phyloP scores from a whole-genome alignment of 345 rosid genomes.

The Eucalyptus brandiana region DNA sequence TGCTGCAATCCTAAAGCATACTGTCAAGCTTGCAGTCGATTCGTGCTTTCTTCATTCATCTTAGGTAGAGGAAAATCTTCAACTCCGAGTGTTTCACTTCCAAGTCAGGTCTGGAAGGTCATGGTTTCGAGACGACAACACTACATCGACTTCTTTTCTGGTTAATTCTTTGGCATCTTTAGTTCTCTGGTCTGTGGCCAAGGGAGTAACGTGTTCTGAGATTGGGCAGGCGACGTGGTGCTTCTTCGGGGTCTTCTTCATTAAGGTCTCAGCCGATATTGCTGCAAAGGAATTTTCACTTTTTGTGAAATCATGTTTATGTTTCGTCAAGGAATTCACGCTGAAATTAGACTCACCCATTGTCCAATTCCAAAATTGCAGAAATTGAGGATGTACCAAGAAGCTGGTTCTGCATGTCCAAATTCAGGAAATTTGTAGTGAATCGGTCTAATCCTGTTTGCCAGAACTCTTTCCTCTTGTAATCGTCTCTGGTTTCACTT shows the following conservation, averaged over 20 bases:
- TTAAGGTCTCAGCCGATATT: background rate
- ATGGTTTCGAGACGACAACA: background rate
- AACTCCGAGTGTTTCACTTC: background rate
- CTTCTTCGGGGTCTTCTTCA: background rate
- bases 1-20: background rate
- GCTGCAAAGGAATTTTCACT: background rate
- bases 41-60: background rate
- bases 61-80: background rate
- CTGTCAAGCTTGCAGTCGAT: background rate
- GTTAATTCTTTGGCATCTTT: background rate
- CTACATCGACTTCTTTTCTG: background rate
- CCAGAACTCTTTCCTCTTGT: background rate
- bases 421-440: background rate
- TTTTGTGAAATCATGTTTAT: background rate
- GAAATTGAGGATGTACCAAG: background rate
- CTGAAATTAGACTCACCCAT: background rate
- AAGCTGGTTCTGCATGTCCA: background rate
- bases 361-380: background rate
- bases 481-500: background rate
- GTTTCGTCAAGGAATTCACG: background rate
- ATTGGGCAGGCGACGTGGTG: background rate
- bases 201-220: background rate
- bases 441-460: background rate
- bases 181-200: background rate
- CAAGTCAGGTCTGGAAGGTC: background rate